Evolutionary conservation across 2,329 filamentous ascomycete species (phyloP).

Genomic region (Cladosporium phlei): DNA sequence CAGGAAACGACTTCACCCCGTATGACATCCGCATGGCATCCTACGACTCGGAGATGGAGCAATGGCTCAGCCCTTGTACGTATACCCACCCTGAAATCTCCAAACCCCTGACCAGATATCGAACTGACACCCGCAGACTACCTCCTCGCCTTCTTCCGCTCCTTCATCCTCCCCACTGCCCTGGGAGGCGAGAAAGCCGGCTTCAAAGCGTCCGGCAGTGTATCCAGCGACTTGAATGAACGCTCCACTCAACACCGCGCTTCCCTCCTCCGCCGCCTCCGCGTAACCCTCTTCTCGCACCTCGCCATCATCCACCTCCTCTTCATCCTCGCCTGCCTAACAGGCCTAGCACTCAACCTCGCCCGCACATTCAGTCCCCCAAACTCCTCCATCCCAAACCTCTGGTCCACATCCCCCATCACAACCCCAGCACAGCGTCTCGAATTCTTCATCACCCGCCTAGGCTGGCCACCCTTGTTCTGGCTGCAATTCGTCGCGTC

Average conservation of each 20-base stretch:
- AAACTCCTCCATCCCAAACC: constrained; percentile 47
- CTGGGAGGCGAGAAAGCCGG: constrained; percentile 52
- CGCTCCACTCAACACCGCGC: constrained; percentile 43
- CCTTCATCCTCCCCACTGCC: constrained; percentile 19
- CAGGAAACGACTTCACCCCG: constrained; percentile 30
- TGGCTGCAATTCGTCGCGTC: constrained; percentile 38
- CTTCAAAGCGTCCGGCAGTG: constrained; percentile 58
- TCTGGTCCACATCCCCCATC: constrained; percentile 34
- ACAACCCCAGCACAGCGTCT: constrained; percentile 34
- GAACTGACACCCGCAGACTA: constrained; percentile 7
- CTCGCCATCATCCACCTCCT: constrained; percentile 49
- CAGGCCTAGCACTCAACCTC: constrained; percentile 38
- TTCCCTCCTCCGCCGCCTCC: constrained; percentile 49
- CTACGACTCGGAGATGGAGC: constrained; percentile 49
- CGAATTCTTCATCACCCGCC: constrained; percentile 53
- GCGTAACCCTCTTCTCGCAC: constrained; percentile 44
- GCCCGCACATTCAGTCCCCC: constrained; percentile 45
- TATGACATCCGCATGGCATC: constrained; percentile 61
- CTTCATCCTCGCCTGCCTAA: constrained; percentile 48
- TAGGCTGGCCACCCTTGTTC: constrained; percentile 58
- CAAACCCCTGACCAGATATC: no score
- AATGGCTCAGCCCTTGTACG: constrained; percentile 15
- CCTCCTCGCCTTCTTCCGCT: constrained; percentile 13
- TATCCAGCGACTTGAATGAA: constrained; percentile 54
- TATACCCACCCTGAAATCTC: no score